Evolutionary conservation across 225 moss, liverwort and hornwort species (phyloP).

Genomic region (Neckera pumila): DNA sequence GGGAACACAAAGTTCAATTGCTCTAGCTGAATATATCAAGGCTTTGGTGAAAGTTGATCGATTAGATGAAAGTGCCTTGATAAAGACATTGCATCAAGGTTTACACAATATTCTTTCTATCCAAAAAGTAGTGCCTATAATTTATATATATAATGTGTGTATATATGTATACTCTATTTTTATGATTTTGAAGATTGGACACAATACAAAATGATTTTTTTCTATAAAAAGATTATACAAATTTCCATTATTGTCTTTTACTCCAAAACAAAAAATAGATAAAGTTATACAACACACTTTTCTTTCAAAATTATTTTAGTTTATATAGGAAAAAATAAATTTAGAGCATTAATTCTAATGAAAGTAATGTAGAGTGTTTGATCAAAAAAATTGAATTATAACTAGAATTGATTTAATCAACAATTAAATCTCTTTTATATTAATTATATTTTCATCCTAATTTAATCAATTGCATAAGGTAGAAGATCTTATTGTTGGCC

Average conservation of each 20-base stretch:
- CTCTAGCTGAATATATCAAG: background rate
- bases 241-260: background rate
- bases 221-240: background rate
- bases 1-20: background rate
- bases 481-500: background rate
- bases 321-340: background rate
- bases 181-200: background rate
- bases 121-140: background rate
- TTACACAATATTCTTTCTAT: background rate
- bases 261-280: background rate
- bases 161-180: background rate
- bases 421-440: background rate
- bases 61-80: background rate
- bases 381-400: background rate
- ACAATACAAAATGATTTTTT: background rate
- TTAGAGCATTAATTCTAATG: background rate
- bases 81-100: conserved; percentile 5
- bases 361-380: background rate
- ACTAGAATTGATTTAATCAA: no score
- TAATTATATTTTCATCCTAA: background rate
- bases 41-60: background rate
- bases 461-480: background rate
- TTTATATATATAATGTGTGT: background rate
- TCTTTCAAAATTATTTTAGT: background rate
- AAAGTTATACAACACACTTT: background rate